A percentile compares a stretch with the other conserved stretches of the same genome.
phyloP scores from a whole-genome alignment of 1,139 yeast species.

The Arxiozyma telluris region DNA sequence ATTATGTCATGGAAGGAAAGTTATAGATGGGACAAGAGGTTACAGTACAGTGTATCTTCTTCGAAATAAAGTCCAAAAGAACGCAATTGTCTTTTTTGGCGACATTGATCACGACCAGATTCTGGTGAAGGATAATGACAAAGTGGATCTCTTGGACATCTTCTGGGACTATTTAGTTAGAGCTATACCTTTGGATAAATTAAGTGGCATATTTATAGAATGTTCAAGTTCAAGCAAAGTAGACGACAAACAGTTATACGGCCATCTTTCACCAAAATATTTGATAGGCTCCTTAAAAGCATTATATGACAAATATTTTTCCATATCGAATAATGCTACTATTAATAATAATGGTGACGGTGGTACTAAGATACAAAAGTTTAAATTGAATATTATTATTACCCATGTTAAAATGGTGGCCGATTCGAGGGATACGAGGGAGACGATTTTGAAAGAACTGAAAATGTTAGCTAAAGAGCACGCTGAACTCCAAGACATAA shows the following conservation, averaged over 20 bases:
- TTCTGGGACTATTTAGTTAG: conserved; percentile 56
- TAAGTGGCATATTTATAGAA: conserved; percentile 60
- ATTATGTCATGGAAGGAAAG: conserved; percentile 20
- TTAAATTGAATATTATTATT: conserved; percentile 47
- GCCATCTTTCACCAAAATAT: conserved; percentile 67
- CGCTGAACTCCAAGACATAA: conserved; percentile 13
- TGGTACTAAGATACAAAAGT: not conserved
- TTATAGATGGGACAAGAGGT: conserved; percentile 6
- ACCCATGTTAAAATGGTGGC: conserved; percentile 63
- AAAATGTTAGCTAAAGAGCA: conserved; percentile 25
- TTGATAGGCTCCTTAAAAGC: conserved; percentile 47
- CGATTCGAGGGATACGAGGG: conserved; percentile 45
- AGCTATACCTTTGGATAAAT: conserved; percentile 32
- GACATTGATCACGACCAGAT: conserved; percentile 11
- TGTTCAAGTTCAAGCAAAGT: conserved; percentile 57
- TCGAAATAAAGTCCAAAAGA: conserved; percentile 29
- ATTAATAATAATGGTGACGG: not conserved
- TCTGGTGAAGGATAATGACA: conserved; percentile 4
- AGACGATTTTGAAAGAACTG: conserved; percentile 40
- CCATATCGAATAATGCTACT: no score
- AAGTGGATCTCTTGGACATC: conserved; percentile 33
- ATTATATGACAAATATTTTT: conserved; percentile 26
- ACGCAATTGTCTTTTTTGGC: conserved; percentile 58
- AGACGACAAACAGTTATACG: conserved; percentile 46
- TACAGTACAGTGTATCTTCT: conserved; percentile 49